Evolutionary conservation across 2,329 filamentous ascomycete species (phyloP).

Genomic region (Fusarium citri): DNA sequence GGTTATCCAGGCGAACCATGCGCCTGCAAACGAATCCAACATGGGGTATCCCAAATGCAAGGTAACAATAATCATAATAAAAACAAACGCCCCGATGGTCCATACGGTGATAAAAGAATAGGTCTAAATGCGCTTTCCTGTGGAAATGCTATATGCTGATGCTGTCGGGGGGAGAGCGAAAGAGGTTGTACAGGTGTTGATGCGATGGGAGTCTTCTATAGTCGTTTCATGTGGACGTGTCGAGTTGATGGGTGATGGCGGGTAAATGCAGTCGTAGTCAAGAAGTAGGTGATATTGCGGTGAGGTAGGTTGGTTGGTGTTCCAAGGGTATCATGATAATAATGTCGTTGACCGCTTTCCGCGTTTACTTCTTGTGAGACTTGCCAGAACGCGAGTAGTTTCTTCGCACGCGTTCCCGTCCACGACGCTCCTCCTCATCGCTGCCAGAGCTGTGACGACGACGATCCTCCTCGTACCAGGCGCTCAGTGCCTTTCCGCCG

Average conservation of each 20-base stretch:
- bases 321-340: slow-evolving; percentile 39
- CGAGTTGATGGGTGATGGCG: slow-evolving; percentile 28
- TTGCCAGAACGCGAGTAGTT: slow-evolving; percentile 46
- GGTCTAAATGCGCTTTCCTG: slow-evolving; percentile 42
- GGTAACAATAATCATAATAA: slow-evolving; percentile 6
- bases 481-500: slow-evolving; percentile 68
- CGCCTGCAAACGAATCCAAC: slow-evolving; percentile 26
- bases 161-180: slow-evolving; percentile 25
- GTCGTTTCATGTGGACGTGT: slow-evolving; percentile 37
- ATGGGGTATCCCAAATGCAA: slow-evolving; percentile 45
- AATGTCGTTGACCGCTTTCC: slow-evolving; percentile 22
- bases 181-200: slow-evolving; percentile 27
- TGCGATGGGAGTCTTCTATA: slow-evolving; percentile 31
- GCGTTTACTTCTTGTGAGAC: slow-evolving; percentile 49
- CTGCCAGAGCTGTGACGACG: slow-evolving; percentile 56
- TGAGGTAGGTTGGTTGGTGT: slow-evolving; percentile 2
- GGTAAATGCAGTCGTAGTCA: too few species aligned
- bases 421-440: slow-evolving; percentile 54
- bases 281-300: neutral
- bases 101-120: slow-evolving; percentile 12
- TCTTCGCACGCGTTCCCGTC: slow-evolving; percentile 54
- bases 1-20: neutral
- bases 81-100: slow-evolving; percentile 35
- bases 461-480: slow-evolving; percentile 71
- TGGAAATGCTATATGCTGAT: slow-evolving; percentile 22